A percentile compares a stretch with the other conserved stretches of the same genome.
Conservation (phyloP, 1,284 basidiomycete genomes). For the Quambalaria eucalypti region DNA sequence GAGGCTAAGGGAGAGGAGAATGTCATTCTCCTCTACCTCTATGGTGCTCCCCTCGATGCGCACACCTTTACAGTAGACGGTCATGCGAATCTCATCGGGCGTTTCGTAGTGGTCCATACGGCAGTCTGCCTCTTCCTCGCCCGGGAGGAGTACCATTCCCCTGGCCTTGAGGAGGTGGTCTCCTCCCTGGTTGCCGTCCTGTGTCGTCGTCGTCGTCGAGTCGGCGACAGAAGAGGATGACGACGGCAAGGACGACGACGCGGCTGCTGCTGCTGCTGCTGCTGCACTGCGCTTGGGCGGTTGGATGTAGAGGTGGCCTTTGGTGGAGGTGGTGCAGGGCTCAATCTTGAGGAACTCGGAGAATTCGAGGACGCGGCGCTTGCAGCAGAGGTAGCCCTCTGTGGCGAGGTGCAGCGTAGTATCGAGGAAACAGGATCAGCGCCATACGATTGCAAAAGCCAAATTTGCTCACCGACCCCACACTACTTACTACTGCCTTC, state of each 20-base stretch:
- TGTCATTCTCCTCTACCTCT: conserved; percentile 22
- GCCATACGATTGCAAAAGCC: background rate
- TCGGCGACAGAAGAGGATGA: background rate
- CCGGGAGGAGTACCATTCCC: background rate
- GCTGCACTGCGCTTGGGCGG: conserved; percentile 1
- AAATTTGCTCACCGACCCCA: background rate
- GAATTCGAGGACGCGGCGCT: conserved; percentile 42
- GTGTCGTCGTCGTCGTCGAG: background rate
- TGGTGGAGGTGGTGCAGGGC: conserved; percentile 30
- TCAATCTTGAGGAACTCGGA: conserved; percentile 42
- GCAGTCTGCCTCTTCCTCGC: conserved; percentile 22
- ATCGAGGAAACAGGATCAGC: background rate
- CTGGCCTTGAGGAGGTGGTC: background rate
- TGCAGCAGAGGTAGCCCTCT: conserved; percentile 44
- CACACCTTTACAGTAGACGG: conserved; percentile 39
- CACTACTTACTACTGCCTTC: conserved; percentile 47
- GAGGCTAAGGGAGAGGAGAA: conserved; percentile 27
- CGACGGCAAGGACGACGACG: too few relatives aligned
- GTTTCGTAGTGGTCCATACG: conserved; percentile 46
- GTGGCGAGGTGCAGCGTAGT: background rate
- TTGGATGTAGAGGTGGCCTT: conserved; percentile 36
- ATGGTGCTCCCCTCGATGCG: conserved; percentile 26
- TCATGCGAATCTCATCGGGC: conserved; percentile 36
- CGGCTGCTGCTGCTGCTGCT: too few relatives aligned
- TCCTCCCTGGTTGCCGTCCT: background rate